Conservation (phyloP, 2,329 filamentous ascomycete genomes). For the Botrytis pseudocinerea region DNA sequence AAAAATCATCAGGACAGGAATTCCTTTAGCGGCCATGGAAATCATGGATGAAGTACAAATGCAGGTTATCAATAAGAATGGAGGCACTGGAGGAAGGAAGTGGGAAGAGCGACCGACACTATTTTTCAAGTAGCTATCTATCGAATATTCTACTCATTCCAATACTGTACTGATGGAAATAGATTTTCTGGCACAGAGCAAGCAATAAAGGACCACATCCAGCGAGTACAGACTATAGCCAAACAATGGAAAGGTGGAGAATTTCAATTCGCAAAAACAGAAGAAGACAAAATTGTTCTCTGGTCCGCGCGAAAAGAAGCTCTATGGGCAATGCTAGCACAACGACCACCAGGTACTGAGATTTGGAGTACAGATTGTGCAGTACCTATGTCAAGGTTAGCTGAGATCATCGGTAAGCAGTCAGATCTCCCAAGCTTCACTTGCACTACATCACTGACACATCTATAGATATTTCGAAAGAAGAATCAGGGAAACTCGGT, state of each 20-base stretch:
- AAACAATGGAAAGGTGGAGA: conserved; percentile 59
- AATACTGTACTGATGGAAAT: background rate
- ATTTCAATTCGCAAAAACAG: conserved; percentile 74
- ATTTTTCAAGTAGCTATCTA: conserved; percentile 63
- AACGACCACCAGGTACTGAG: conserved; percentile 64
- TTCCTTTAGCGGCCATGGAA: conserved; percentile 50
- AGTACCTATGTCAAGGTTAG: conserved; percentile 72
- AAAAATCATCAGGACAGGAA: conserved; percentile 63
- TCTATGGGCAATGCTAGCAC: conserved; percentile 74
- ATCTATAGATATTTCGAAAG: conserved; percentile 66
- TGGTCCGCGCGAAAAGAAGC: conserved; percentile 82
- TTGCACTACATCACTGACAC: background rate
- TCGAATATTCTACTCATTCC: too few relatives aligned
- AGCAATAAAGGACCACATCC: conserved; percentile 73
- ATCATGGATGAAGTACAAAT: conserved; percentile 87
- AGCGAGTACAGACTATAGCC: conserved; percentile 65
- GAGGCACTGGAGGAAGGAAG: conserved; percentile 62
- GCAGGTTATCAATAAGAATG: conserved; percentile 72
- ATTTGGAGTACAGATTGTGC: conserved; percentile 79
- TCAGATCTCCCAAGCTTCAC: too few relatives aligned
- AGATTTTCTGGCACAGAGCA: conserved; percentile 71
- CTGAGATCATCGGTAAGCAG: conserved; percentile 61
- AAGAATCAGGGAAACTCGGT: conserved; percentile 73
- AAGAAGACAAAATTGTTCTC: conserved; percentile 68
- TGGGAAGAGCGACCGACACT: conserved; percentile 76